Evolutionary conservation across 2,329 filamentous ascomycete genomes (phyloP), one percentile per base, ranked within the genome.

Genomic region (Apiospora marii): DNA sequence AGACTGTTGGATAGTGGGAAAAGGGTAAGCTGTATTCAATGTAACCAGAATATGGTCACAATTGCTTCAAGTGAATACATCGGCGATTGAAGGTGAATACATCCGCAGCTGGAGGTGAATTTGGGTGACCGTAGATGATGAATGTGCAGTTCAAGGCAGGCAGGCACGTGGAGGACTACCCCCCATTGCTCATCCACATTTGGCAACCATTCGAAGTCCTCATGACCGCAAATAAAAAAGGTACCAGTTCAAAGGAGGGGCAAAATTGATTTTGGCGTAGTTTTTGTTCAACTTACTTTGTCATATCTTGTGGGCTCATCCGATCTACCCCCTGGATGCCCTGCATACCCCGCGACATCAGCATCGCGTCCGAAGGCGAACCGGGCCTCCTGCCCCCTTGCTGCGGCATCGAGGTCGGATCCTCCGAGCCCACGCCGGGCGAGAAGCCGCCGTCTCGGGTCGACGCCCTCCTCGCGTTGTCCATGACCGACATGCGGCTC

Each of bases 361-460:
- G 75, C 71, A 81, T 76, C 4, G 77, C 77, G 72, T 82, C 79
- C 4, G 81, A 81, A 8, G 81, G 81, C 8, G 79, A 82, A 5
- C 74, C 73, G 30, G 75, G 74, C 70, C 73, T 72, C 27, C 58
- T 58, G 3, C 61, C 69, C 53, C 68, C 75, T 37, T 48, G 53
- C 44, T 73, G 51, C n/a, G 67, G 58, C 58, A 64, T 41, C 58
- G 58, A 64, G 51, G 67, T 51, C n/a, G 73, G 41, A 67, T 76
- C 74, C 30, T 74, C 74, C 14, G 68, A 67, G 43, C 68, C 75
- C 68, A 71, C 70, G 1, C 68, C 51, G 43, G 76, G 75, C 14
- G 75, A 76, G 27, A 71, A 51, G 7, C 74, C 70, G 64, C 72
- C 74, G 53, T 77, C 76, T 61, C 70, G 74, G 30, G 68, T 73